Evolutionary conservation across 2,329 filamentous ascomycete species (phyloP).

Genomic region (Chrysosporium keratinophilum): DNA sequence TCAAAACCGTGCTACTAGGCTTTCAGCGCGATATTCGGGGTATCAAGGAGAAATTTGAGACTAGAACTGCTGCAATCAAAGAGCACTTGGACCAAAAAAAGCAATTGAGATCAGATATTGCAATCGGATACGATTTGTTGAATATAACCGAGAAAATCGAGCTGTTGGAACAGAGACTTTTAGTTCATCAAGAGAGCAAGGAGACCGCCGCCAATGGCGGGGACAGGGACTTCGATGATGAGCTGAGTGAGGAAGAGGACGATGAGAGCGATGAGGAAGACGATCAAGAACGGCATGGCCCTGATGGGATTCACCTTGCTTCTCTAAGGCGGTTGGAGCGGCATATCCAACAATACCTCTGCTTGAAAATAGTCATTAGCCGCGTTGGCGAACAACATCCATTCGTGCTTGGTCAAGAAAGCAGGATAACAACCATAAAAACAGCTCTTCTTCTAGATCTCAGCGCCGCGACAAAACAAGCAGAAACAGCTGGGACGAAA

Average conservation of each 20-base stretch:
- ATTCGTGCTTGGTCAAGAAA: conserved; percentile 49
- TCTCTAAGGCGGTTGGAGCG: conserved; percentile 42
- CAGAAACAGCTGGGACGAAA: conserved; percentile 25
- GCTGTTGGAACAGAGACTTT: conserved; percentile 57
- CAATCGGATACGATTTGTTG: conserved; percentile 44
- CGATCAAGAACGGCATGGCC: conserved; percentile 11
- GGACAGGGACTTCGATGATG: conserved; percentile 22
- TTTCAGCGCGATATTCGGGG: conserved; percentile 74
- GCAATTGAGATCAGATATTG: conserved; percentile 53
- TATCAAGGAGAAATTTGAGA: conserved; percentile 55
- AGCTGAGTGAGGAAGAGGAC: conserved; percentile 22
- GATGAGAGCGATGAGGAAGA: conserved; percentile 29
- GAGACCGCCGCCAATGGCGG: conserved; percentile 21
- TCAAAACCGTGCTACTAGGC: conserved; percentile 73
- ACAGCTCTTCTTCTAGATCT: conserved; percentile 57
- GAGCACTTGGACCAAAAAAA: conserved; percentile 56
- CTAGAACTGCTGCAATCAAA: conserved; percentile 53
- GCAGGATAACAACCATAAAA: conserved; percentile 47
- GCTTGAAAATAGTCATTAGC: conserved; percentile 43
- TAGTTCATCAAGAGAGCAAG: conserved; percentile 41
- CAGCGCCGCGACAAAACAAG: conserved; percentile 51
- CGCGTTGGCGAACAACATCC: conserved; percentile 50
- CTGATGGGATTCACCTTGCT: conserved; percentile 24
- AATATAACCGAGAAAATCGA: conserved; percentile 39
- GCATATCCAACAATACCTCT: conserved; percentile 49